phyloP scores from a whole-genome alignment of 805 yeast genomes.

The Kockiozyma suomiensis region DNA sequence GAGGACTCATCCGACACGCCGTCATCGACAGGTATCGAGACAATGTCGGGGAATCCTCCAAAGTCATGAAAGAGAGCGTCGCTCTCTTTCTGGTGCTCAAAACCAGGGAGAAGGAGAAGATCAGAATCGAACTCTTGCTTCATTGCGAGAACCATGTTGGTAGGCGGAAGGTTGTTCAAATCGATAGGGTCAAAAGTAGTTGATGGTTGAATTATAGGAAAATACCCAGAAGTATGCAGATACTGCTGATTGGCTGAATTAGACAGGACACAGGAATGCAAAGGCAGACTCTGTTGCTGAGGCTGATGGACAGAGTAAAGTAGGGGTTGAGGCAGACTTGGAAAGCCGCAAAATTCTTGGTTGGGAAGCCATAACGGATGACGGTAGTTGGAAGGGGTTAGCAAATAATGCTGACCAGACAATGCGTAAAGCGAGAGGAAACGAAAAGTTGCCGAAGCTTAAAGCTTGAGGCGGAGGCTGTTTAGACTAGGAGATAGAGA shows the following conservation, averaged over 20 bases:
- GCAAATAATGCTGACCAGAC: constrained; percentile 27
- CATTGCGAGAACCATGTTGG: constrained; percentile 21
- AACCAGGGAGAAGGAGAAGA: constrained; percentile 14
- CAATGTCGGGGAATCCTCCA: constrained; percentile 23
- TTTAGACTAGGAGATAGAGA: not conserved
- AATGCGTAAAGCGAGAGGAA: constrained; percentile 27
- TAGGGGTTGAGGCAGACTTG: constrained; percentile 6
- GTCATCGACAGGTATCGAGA: constrained; percentile 22
- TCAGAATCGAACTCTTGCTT: constrained; percentile 17
- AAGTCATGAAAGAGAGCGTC: constrained; percentile 13
- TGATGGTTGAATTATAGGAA: not conserved
- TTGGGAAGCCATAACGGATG: constrained; percentile 31
- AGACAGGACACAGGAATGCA: not conserved
- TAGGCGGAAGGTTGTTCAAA: not conserved
- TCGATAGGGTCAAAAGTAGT: not conserved
- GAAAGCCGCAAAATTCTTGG: constrained; percentile 8
- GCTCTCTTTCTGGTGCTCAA: constrained; percentile 11
- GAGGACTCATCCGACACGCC: constrained; percentile 17
- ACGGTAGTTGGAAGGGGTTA: constrained; percentile 14
- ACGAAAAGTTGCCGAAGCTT: constrained; percentile 16
- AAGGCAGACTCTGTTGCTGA: not conserved
- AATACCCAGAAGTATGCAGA: constrained; percentile 3
- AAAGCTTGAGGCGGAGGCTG: constrained; percentile 2
- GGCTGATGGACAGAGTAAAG: not conserved
- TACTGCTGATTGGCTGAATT: not conserved